Conservation (phyloP, 1,139 yeast species). For the Kazachstania sp. region DNA sequence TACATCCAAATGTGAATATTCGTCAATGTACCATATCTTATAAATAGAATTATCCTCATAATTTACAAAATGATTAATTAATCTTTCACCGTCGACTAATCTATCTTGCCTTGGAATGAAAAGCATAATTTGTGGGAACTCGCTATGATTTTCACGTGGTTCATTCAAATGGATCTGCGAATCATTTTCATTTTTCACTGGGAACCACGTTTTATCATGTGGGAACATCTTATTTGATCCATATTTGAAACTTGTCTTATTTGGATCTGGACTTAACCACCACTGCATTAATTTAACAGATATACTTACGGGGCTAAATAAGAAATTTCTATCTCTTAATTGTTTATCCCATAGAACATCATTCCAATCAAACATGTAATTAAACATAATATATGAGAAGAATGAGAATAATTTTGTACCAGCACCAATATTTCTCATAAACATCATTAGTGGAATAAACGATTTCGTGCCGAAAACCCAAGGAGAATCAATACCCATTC, state of each 20-base stretch:
- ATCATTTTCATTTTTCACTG: slow-evolving; percentile 9
- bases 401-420: slow-evolving; percentile 50
- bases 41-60: slow-evolving; percentile 41
- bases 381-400: slow-evolving; percentile 71
- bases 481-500: slow-evolving; percentile 34
- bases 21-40: slow-evolving; percentile 40
- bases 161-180: slow-evolving; percentile 6
- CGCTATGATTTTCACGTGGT: not conserved
- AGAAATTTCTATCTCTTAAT: slow-evolving; percentile 62
- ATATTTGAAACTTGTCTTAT: slow-evolving; percentile 24
- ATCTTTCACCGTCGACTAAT: slow-evolving; percentile 51
- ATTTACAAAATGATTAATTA: slow-evolving; percentile 38
- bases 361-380: slow-evolving; percentile 79
- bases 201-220: slow-evolving; percentile 29
- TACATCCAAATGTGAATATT: slow-evolving; percentile 84
- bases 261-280: slow-evolving; percentile 52
- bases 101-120: slow-evolving; percentile 48
- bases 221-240: slow-evolving; percentile 28
- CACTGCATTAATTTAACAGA: slow-evolving; percentile 78
- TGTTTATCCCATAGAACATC: slow-evolving; percentile 67
- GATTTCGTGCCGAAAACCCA: slow-evolving; percentile 54
- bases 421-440: slow-evolving; percentile 39
- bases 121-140: slow-evolving; percentile 37
- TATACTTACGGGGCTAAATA: slow-evolving; percentile 80
- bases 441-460: slow-evolving; percentile 53